Percentiles rank a stretch among this genome's conserved stretches.
Evolutionary conservation across 352 stramenopile genomes (phyloP).

Genomic region (Lagenidium sp.): DNA sequence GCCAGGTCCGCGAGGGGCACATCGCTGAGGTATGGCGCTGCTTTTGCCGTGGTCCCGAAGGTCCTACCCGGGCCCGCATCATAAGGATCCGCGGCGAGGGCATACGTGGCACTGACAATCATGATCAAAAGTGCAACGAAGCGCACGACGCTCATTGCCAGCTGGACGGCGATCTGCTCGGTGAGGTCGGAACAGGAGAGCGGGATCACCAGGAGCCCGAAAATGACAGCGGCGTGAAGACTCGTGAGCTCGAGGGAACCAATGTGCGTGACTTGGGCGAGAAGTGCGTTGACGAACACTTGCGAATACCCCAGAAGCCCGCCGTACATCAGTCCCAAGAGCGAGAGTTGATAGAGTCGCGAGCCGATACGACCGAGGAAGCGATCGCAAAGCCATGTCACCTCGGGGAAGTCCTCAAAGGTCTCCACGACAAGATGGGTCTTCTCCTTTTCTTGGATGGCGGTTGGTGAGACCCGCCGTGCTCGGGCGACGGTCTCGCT

Average conservation of each 20-base stretch:
- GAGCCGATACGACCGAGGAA: conserved; percentile 59
- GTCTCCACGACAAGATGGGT: conserved; percentile 15
- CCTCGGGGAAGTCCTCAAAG: conserved; percentile 64
- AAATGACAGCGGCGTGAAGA: conserved; percentile 54
- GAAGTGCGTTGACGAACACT: conserved; percentile 85
- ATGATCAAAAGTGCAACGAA: conserved; percentile 87
- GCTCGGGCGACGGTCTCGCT: conserved; percentile 63
- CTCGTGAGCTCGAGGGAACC: conserved; percentile 39
- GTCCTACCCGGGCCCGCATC: conserved; percentile 27
- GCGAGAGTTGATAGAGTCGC: conserved; percentile 72
- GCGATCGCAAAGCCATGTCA: conserved; percentile 68
- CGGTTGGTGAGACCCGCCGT: conserved; percentile 24
- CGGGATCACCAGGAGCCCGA: conserved; percentile 80
- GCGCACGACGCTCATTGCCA: conserved; percentile 80
- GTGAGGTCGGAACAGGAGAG: conserved; percentile 83
- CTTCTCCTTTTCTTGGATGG: conserved; percentile 25
- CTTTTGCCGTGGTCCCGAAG: background rate
- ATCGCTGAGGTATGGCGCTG: conserved; percentile 40
- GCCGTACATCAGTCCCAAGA: conserved; percentile 87
- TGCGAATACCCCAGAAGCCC: conserved; percentile 86
- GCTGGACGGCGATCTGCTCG: conserved; percentile 85
- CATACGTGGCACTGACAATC: conserved; percentile 72
- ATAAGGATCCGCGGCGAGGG: conserved; percentile 57
- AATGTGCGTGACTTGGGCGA: conserved; percentile 57
- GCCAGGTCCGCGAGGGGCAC: conserved; percentile 52